Base-by-base conservation (phyloP, 2,329 filamentous ascomycete genomes). In the Fusarium oxysporum region DNA sequence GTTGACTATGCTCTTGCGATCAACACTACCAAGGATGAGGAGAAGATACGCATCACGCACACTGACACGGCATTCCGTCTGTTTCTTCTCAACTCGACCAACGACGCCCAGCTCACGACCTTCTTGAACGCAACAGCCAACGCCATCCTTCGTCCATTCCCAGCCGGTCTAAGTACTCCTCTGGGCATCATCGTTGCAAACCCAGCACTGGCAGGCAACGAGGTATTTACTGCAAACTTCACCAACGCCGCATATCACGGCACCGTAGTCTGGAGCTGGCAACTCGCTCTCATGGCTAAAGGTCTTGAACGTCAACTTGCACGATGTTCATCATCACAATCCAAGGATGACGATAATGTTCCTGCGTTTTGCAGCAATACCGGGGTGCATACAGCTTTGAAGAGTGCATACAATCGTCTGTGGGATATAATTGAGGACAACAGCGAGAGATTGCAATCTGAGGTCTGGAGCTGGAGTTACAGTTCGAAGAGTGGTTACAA, bases 211-310 rank as follows among this genome's bases (percentile, higher is more conserved):
- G 86, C 87, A 0, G 83, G 80, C 0, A 81, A 86, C 19, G 79
- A 83, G 0, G 81, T 82, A 5, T 86, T 88, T 56, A 83, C 85
- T 0, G 80, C 78, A 1, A 87, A 87, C 57, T 92, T 87, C 69
- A 88, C 87, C 2, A 88, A 85, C n/a, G 82, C 83, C 6, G 88
- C 86, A 0, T 92, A 81, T 43, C 90, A 92, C 63, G 90, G 89
- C 0, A 90, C 90, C 0, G 90, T 92, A 0, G 83, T 92, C 3
- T 92, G 89, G 90, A 86, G 85, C 48, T 92, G 89, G 89, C 90
- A 89, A 61, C 81, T 92, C 8, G 86, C 89, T 1, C 90, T 92
- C 85, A 90, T 92, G 87, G 90, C 87, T 0, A 85, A 85, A 14
- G 90, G 90, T 0, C 78, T 92, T 0, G 86, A 90, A 62, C 79